Percentiles rank a stretch among this genome's conserved stretches.
Conservation (phyloP, 176 grass and related monocot species). For the Aegilops speltoides region DNA sequence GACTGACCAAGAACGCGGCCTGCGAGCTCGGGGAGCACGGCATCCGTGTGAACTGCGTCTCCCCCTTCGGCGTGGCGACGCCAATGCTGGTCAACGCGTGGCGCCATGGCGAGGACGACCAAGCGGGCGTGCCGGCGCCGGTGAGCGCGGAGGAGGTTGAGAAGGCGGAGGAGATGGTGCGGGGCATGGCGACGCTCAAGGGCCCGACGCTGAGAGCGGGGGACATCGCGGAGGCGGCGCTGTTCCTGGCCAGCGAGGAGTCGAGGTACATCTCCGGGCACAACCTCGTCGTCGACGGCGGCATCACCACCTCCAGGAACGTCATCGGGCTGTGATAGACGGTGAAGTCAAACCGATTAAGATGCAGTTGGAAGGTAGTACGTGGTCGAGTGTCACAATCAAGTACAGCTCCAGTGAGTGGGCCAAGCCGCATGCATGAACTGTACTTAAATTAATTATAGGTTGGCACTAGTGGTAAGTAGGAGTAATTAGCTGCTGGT, state of each 20-base stretch:
- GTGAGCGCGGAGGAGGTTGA: constrained; percentile 21
- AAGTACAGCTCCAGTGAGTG: not conserved
- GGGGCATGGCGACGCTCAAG: constrained; percentile 32
- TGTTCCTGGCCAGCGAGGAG: constrained; percentile 59
- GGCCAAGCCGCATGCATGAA: not conserved
- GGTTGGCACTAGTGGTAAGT: not conserved
- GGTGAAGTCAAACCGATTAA: not conserved
- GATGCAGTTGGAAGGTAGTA: not conserved
- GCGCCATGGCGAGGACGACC: not conserved
- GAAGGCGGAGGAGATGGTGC: constrained; percentile 34
- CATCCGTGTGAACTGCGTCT: constrained; percentile 57
- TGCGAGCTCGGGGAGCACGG: constrained; percentile 50
- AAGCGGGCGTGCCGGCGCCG: not conserved
- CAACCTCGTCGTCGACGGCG: constrained; percentile 64
- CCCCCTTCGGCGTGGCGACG: constrained; percentile 45
- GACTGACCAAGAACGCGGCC: constrained; percentile 49
- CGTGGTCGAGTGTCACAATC: not conserved
- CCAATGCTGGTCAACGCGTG: constrained; percentile 43
- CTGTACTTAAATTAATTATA: not conserved
- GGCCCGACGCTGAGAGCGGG: constrained; percentile 25
- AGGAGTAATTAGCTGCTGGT: not conserved
- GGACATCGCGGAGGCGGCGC: constrained; percentile 48
- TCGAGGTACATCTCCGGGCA: constrained; percentile 46
- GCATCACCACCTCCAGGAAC: constrained; percentile 41
- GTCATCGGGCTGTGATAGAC: constrained; percentile 19